Conservation (phyloP, 2,329 filamentous ascomycete genomes). For the Bertia moriformis region DNA sequence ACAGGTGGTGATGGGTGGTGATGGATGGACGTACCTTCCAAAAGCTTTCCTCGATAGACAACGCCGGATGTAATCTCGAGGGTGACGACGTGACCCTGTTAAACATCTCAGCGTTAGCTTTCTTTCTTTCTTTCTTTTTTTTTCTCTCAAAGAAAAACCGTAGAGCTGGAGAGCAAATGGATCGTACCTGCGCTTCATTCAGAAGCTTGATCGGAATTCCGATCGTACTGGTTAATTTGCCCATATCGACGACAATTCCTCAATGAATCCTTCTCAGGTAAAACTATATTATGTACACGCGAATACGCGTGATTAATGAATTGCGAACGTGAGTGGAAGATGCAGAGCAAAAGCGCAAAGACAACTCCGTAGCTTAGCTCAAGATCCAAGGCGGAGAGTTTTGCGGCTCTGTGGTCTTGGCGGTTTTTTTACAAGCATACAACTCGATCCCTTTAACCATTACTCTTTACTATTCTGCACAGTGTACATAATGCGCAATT, state of each 20-base stretch:
- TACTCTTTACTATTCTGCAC: too few species aligned
- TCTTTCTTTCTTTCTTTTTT: not conserved
- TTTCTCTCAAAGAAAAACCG: not conserved
- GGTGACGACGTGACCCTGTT: constrained; percentile 79
- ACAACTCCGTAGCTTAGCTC: not conserved
- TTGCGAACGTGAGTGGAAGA: not conserved
- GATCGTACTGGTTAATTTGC: constrained; percentile 66
- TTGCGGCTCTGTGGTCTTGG: not conserved
- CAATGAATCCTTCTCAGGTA: too few species aligned
- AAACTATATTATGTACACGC: too few species aligned
- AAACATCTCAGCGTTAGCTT: not conserved
- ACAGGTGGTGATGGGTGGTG: too few species aligned
- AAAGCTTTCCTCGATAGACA: constrained; percentile 91
- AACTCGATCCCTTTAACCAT: too few species aligned
- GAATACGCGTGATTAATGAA: too few species aligned
- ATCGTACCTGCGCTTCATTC: constrained; percentile 64
- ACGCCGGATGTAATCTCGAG: constrained; percentile 73
- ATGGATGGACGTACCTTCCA: constrained; percentile 76
- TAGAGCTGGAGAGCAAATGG: too few species aligned
- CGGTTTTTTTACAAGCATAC: not conserved
- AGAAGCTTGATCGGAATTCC: constrained; percentile 98
- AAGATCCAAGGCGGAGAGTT: not conserved
- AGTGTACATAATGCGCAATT: too few species aligned
- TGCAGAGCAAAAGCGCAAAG: not conserved
- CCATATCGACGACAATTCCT: constrained; percentile 44